Conservation (phyloP, 2,329 filamentous ascomycete genomes). For the Tolypocladium tundrense region DNA sequence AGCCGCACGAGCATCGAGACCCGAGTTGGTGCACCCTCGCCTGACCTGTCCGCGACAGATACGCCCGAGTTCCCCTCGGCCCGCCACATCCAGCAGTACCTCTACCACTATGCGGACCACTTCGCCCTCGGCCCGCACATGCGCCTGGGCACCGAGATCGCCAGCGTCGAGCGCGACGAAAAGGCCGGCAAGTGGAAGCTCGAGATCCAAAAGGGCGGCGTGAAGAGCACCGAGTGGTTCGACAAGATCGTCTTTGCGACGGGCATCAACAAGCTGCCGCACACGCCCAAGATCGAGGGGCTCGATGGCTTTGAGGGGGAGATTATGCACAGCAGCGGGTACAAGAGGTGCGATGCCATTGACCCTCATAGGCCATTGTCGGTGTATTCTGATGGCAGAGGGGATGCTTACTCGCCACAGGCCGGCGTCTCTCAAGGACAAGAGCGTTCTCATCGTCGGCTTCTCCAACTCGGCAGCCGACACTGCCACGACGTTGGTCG, state of each 20-base stretch:
- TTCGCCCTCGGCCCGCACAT: constrained; percentile 16
- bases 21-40: not conserved
- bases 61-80: constrained; percentile 13
- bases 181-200: constrained; percentile 15
- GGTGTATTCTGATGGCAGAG: not conserved
- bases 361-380: not conserved
- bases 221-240: constrained; percentile 12
- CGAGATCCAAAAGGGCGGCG: constrained; percentile 5
- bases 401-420: constrained; percentile 1
- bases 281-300: constrained; percentile 23
- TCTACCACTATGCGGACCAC: constrained; percentile 21
- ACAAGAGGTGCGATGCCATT: constrained; percentile 15
- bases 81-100: constrained; percentile 17
- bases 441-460: constrained; percentile 33
- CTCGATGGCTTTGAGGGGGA: constrained; percentile 25
- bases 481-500: constrained; percentile 18
- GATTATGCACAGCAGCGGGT: constrained; percentile 27
- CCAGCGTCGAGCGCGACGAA: constrained; percentile 9
- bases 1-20: not conserved
- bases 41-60: constrained; percentile 8
- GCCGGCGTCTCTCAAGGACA: constrained; percentile 22
- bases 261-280: constrained; percentile 22
- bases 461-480: constrained; percentile 26
- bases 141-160: constrained; percentile 14
- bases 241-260: constrained; percentile 27